Evolutionary conservation across 2,329 filamentous ascomycete genomes (phyloP).

Genomic region (Penicillium sp.): DNA sequence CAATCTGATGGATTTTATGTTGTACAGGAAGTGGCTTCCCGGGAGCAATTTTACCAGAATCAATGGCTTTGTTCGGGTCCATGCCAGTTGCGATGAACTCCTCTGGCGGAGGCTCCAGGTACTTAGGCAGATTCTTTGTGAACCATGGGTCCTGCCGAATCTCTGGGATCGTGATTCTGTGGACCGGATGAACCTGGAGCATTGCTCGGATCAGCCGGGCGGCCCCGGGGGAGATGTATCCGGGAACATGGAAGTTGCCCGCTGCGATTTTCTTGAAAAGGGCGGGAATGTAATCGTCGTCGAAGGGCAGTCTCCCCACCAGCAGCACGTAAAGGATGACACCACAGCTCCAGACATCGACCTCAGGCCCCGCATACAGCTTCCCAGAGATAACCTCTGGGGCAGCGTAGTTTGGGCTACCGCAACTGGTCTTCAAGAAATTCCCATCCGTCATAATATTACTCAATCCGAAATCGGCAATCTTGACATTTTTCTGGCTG

Average conservation of each 20-base stretch:
- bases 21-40: constrained; percentile 74
- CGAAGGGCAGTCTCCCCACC: constrained; percentile 77
- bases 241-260: constrained; percentile 87
- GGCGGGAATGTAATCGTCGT: constrained; percentile 96
- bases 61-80: constrained; percentile 86
- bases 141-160: constrained; percentile 96
- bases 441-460: constrained; percentile 99
- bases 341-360: constrained; percentile 77
- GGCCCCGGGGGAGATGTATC: constrained; percentile 84
- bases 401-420: constrained; percentile 96
- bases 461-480: constrained; percentile 96
- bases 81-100: constrained; percentile 94
- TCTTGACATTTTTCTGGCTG: constrained; percentile 96
- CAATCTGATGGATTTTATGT: constrained; percentile 85
- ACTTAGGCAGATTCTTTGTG: constrained; percentile 76
- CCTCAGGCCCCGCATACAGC: constrained; percentile 93
- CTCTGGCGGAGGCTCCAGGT: constrained; percentile 81
- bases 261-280: constrained; percentile 97
- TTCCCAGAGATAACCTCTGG: constrained; percentile 98
- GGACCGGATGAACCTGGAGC: constrained; percentile 91
- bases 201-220: constrained; percentile 75
- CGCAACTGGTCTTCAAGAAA: constrained; percentile 97
- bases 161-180: constrained; percentile 88
- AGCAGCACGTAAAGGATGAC: constrained; percentile 65
- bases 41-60: constrained; percentile 75